These are phyloP conservation scores for Neoscytalidium dimidiatum DNA, from an alignment of 2,329 filamentous ascomycete genomes.

Conservation along the genomic window DNA sequence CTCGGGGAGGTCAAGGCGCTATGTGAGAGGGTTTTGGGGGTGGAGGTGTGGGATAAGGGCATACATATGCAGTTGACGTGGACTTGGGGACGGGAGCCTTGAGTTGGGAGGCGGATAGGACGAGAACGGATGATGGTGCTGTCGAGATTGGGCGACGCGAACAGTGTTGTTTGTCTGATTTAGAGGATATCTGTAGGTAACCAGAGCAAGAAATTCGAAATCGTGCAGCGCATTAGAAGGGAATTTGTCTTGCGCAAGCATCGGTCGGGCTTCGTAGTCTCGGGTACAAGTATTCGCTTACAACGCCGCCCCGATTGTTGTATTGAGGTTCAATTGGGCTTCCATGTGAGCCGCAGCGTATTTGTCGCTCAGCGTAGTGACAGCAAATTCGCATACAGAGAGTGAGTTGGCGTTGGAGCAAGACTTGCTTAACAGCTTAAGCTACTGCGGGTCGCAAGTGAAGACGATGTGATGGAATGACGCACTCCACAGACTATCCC, in stretches of 20 bases:
- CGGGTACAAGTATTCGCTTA: no score
- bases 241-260: no score
- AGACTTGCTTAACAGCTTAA: background rate
- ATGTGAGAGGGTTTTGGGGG: background rate
- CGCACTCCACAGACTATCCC: background rate
- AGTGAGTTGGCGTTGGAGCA: background rate
- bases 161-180: no score
- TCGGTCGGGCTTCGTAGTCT: no score
- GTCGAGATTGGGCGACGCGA: background rate
- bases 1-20: background rate
- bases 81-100: background rate
- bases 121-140: background rate
- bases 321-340: no score
- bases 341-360: no score
- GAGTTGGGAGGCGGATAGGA: background rate
- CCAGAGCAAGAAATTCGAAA: no score
- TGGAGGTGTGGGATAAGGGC: background rate
- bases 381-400: background rate
- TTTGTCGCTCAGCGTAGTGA: no score
- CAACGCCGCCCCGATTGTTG: no score
- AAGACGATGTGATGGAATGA: background rate
- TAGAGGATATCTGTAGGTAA: no score
- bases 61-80: background rate
- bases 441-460: background rate
- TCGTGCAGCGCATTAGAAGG: no score